phyloP scores from a whole-genome alignment of 805 yeast species.

The Candida dajiaensis region DNA sequence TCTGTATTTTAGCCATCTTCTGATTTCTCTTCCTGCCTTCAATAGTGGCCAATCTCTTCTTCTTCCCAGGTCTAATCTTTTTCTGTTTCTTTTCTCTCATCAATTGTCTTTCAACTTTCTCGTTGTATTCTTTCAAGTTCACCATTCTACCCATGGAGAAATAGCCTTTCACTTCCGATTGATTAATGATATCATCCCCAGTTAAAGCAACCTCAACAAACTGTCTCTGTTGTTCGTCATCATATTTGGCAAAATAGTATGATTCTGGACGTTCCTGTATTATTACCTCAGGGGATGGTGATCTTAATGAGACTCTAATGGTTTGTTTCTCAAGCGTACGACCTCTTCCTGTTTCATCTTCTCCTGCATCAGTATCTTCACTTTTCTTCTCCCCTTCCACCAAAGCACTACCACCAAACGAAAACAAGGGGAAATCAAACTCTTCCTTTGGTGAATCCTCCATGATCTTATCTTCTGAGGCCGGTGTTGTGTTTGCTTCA shows the following conservation, averaged over 20 bases:
- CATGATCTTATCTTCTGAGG: slow-evolving; percentile 1
- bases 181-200: slow-evolving; percentile 14
- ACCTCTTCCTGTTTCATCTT: slow-evolving; percentile 12
- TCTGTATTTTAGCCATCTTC: slow-evolving; percentile 7
- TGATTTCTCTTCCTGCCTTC: slow-evolving; percentile 8
- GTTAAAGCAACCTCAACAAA: slow-evolving; percentile 13
- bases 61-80: slow-evolving; percentile 22
- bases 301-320: slow-evolving; percentile 16
- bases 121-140: slow-evolving; percentile 13
- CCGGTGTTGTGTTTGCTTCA: background rate
- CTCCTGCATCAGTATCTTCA: background rate
- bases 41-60: slow-evolving; percentile 14
- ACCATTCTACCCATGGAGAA: slow-evolving; percentile 11
- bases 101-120: slow-evolving; percentile 9
- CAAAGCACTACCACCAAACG: slow-evolving; percentile 13
- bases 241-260: slow-evolving; percentile 15
- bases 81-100: slow-evolving; percentile 4
- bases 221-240: slow-evolving; percentile 4
- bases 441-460: slow-evolving; percentile 9
- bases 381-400: background rate
- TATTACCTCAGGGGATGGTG: slow-evolving; percentile 21
- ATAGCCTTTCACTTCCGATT: background rate
- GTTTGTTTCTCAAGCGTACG: slow-evolving; percentile 7
- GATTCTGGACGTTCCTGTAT: slow-evolving; percentile 19
- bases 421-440: slow-evolving; percentile 25